Percentiles rank a stretch among this genome's conserved stretches.
phyloP scores from a whole-genome alignment of 306 rosid species.

The Dalbergia cultrata region DNA sequence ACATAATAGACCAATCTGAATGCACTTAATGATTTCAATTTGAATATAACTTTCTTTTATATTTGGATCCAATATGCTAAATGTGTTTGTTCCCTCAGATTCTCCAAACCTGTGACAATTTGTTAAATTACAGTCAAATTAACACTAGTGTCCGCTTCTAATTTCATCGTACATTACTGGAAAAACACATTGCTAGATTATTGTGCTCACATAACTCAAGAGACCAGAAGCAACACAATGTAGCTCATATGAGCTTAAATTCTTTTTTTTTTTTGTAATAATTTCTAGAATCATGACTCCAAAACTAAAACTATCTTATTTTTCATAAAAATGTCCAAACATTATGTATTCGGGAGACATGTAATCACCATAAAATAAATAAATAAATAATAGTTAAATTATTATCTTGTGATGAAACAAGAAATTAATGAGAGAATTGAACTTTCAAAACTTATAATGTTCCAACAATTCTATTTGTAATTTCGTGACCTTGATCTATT shows the following conservation, averaged over 20 bases:
- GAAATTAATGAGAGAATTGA: too few species aligned
- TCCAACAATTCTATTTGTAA: conserved; percentile 51
- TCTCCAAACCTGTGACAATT: background rate
- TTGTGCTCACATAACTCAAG: conserved; percentile 32
- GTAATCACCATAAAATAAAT: conserved; percentile 35
- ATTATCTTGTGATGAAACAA: too few species aligned
- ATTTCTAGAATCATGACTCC: conserved; percentile 52
- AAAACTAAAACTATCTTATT: conserved; percentile 10
- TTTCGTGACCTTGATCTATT: conserved; percentile 37
- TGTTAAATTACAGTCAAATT: background rate
- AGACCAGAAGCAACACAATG: background rate
- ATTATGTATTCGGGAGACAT: conserved; percentile 52
- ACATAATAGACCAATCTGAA: conserved; percentile 57
- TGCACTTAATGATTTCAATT: conserved; percentile 41
- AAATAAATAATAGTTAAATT: too few species aligned
- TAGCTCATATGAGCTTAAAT: background rate
- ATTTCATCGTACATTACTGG: too few species aligned
- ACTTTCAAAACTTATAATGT: conserved; percentile 49
- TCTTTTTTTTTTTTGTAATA: conserved; percentile 48
- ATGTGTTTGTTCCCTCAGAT: background rate
- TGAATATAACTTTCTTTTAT: conserved; percentile 22
- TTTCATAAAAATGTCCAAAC: conserved; percentile 4
- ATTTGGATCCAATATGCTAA: conserved; percentile 34
- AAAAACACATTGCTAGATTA: background rate
- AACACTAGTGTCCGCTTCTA: too few species aligned